A percentile compares a stretch with the other conserved stretches of the same genome.
phyloP scores from a whole-genome alignment of 768 basidiomycete genomes.

The Tylopilus sp. region DNA sequence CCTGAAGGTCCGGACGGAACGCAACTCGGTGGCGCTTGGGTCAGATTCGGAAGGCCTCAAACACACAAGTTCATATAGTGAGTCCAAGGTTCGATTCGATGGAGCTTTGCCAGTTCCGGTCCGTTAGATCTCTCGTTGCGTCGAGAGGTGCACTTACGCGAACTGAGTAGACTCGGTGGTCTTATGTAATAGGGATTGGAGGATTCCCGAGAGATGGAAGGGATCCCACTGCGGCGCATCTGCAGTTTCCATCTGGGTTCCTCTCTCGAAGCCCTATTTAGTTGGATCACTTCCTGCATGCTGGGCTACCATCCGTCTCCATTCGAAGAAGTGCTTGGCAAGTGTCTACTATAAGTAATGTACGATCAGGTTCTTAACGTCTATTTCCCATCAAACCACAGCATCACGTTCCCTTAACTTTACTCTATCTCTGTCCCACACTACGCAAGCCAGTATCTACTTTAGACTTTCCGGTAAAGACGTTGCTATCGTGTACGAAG shows the following conservation, averaged over 20 bases:
- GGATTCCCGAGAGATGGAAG: not conserved
- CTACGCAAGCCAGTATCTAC: too few relatives aligned
- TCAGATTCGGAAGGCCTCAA: too few relatives aligned
- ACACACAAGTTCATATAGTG: not conserved
- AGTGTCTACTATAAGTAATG: too few relatives aligned
- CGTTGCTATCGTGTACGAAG: too few relatives aligned
- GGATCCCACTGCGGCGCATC: not conserved
- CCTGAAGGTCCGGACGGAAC: not conserved
- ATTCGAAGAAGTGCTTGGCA: not conserved
- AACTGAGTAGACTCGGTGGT: not conserved
- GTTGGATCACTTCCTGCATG: not conserved
- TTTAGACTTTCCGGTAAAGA: too few relatives aligned
- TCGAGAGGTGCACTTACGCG: not conserved
- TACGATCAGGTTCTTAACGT: too few relatives aligned
- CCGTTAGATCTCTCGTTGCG: not conserved
- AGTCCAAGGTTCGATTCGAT: not conserved
- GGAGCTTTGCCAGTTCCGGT: not conserved
- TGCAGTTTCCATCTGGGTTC: not conserved
- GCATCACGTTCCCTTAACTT: too few relatives aligned
- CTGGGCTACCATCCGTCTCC: too few relatives aligned
- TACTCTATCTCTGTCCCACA: too few relatives aligned
- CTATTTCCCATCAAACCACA: too few relatives aligned
- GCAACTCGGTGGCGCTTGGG: not conserved
- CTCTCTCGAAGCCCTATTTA: not conserved
- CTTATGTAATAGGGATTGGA: too few relatives aligned